A percentile compares a stretch with the other conserved stretches of the same genome.
Conservation (phyloP, 2,329 filamentous ascomycete genomes). For the Colletotrichum simmondsii region DNA sequence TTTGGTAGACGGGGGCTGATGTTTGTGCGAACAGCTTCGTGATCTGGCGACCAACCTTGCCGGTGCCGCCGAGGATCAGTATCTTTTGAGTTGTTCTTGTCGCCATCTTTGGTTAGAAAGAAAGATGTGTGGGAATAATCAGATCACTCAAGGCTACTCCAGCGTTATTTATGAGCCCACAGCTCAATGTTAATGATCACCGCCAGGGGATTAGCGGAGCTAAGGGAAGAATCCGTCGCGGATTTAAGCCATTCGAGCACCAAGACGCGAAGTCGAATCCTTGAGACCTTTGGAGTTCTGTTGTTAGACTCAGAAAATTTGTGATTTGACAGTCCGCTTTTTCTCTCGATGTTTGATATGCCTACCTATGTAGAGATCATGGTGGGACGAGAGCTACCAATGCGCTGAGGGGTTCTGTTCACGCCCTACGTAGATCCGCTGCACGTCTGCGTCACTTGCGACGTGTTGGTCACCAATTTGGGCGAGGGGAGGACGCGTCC, state of each 20-base stretch:
- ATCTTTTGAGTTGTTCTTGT: slow-evolving; percentile 35
- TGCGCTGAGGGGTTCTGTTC: no score
- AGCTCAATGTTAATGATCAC: background rate
- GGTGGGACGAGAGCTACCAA: no score
- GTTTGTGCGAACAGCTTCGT: slow-evolving; percentile 45
- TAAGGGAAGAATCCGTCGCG: background rate
- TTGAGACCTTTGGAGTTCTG: background rate
- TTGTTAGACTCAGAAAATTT: background rate
- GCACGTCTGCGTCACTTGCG: no score
- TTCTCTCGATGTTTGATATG: no score
- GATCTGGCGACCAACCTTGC: slow-evolving; percentile 55
- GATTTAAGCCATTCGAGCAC: background rate
- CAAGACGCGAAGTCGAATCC: background rate
- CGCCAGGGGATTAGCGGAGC: background rate
- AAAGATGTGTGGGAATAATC: no score
- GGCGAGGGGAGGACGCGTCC: no score
- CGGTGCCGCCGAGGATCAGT: slow-evolving; percentile 56
- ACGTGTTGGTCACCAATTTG: no score
- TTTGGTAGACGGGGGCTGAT: slow-evolving; percentile 46
- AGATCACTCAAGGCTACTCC: no score
- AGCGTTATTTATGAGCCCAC: background rate
- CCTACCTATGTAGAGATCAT: no score
- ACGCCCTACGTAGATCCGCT: no score
- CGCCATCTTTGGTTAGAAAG: background rate
- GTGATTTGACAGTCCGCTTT: background rate